Percentiles rank a stretch among this genome's conserved stretches.
phyloP scores from a whole-genome alignment of 2,329 filamentous ascomycete species.

The Ambrosiella beaveri region DNA sequence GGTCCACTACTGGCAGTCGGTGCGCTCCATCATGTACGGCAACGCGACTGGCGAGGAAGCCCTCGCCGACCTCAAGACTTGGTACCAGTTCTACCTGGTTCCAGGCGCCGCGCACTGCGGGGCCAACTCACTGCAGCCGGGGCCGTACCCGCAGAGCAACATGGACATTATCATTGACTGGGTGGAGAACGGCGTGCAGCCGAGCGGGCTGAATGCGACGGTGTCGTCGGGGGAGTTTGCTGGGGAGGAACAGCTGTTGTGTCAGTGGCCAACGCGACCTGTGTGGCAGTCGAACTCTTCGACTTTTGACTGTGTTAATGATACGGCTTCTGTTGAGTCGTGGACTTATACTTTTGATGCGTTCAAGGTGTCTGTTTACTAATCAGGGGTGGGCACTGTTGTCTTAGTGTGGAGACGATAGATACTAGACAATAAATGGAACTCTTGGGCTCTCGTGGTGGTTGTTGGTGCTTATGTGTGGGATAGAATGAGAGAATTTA shows the following conservation, averaged over 20 bases:
- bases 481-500: no score
- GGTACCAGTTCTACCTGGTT: conserved; percentile 33
- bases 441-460: no score
- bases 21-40: conserved; percentile 14
- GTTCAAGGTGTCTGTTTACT: neutral
- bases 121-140: conserved; percentile 14
- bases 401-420: no score
- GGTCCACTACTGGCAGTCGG: conserved; percentile 20
- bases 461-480: no score
- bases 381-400: neutral
- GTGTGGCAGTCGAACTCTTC: neutral
- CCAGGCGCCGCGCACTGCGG: conserved; percentile 35
- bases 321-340: neutral
- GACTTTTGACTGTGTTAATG: conserved; percentile 1
- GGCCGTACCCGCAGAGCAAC: conserved; percentile 22
- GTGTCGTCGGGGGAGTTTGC: neutral
- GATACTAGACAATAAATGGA: no score
- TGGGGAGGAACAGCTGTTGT: neutral
- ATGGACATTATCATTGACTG: conserved; percentile 22
- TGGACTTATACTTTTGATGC: neutral
- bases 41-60: conserved; percentile 8
- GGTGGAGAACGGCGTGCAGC: conserved; percentile 20
- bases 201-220: neutral
- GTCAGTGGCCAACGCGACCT: conserved; percentile 1
- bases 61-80: conserved; percentile 22